Evolutionary conservation across 2,329 filamentous ascomycete genomes (phyloP), one percentile per base, ranked within the genome.

Genomic region (Stachybotrys elegans): DNA sequence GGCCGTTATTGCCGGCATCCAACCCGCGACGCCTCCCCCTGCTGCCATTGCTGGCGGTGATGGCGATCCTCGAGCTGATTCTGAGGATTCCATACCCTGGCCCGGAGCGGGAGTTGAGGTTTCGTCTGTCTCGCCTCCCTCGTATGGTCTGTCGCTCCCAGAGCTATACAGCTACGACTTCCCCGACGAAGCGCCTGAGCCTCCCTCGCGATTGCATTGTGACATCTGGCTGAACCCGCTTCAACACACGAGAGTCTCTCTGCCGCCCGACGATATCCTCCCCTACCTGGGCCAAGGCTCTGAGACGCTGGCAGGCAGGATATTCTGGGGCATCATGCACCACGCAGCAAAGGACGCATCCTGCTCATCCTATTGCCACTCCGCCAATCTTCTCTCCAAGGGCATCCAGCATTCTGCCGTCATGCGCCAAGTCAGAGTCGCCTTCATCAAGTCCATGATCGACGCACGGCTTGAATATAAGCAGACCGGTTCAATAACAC

Each of bases 251-350:
- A 37, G 36, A 14, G 12, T 44, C 14, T 49, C 46, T 5, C 29
- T 51, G 11, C 50, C 50, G 1, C 50, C 48, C 2, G 40, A 48
- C 22, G 50, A 52, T 16, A 51, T 52, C 35, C 22, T 52, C 2
- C 50, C 48, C 0, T 49, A 51, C 27, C 37, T 52, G 4, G 50
- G 50, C 1, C 22, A 25, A 3, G 48, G 46, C 1, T 25, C 48
- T 6, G 32, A 46, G 8, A 47, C 47, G 0, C 48, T 51, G 23
- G 48, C 46, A 1, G 50, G 50, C 14, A 31, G 20, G 1, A 19
- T 52, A 12, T 52, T 51, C 39, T 52, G 50, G 50, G 51, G 46
- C 1, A 20, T 52, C 11, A 47, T 52, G 48, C 39, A 46, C 1
- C 47, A 51, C 31, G 31, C 31, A 42, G 31, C 23, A 43, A 44